Evolutionary conservation across 2,329 filamentous ascomycete species (phyloP).

Genomic region (Xylariaceae sp.): DNA sequence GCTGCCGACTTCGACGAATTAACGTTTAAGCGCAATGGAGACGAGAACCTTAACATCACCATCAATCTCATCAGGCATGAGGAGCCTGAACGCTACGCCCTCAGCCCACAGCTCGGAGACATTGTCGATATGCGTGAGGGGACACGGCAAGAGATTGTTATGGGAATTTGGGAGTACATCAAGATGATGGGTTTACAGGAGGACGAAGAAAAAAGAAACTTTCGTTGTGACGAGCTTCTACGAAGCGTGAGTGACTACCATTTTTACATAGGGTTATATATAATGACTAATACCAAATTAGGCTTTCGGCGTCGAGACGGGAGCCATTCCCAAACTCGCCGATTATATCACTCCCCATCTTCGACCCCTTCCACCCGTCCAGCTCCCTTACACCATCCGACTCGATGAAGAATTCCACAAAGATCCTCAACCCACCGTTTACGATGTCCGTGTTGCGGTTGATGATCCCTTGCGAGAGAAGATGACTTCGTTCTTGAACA

Average conservation of each 20-base stretch:
- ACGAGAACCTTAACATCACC: conserved; percentile 90
- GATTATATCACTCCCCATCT: conserved; percentile 83
- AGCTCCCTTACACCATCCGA: conserved; percentile 89
- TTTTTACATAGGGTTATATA: neutral
- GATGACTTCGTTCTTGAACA: conserved; percentile 70
- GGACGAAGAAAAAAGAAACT: conserved; percentile 91
- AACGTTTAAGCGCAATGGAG: conserved; percentile 88
- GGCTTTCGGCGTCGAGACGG: conserved; percentile 78
- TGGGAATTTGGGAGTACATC: conserved; percentile 96
- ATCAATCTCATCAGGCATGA: conserved; percentile 88
- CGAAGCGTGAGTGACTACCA: conserved; percentile 65
- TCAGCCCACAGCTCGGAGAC: conserved; percentile 81
- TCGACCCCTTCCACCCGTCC: conserved; percentile 78
- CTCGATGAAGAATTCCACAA: conserved; percentile 85
- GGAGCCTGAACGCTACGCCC: conserved; percentile 80
- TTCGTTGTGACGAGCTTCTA: conserved; percentile 86
- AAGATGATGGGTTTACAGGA: conserved; percentile 85
- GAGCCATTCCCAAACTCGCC: conserved; percentile 85
- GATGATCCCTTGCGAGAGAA: conserved; percentile 80
- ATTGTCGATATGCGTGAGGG: conserved; percentile 87
- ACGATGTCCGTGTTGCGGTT: conserved; percentile 85
- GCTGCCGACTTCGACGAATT: conserved; percentile 87
- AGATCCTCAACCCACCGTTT: conserved; percentile 78
- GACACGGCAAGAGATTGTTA: conserved; percentile 84
- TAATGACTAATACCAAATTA: conserved; percentile 35